Evolutionary conservation across 805 yeast genomes (phyloP).

Genomic region (Suhomyces tanzawaensis): DNA sequence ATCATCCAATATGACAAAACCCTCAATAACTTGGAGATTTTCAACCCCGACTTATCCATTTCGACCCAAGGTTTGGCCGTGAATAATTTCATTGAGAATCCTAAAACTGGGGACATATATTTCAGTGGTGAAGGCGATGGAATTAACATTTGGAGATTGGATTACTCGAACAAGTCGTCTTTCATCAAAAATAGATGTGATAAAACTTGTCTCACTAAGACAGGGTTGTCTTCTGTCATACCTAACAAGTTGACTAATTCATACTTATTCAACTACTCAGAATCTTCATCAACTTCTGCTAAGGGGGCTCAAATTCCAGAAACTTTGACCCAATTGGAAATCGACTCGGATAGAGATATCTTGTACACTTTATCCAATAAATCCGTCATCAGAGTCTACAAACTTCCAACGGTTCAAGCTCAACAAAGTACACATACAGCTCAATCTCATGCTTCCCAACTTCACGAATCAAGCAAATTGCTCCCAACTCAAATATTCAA

Average conservation of each 20-base stretch:
- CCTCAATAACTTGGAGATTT: slow-evolving; percentile 57
- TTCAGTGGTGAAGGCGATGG: slow-evolving; percentile 82
- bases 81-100: slow-evolving; percentile 56
- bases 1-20: slow-evolving; percentile 58
- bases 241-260: slow-evolving; percentile 37
- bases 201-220: slow-evolving; percentile 76
- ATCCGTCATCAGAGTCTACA: slow-evolving; percentile 79
- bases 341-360: slow-evolving; percentile 76
- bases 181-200: slow-evolving; percentile 85
- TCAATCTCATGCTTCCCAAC: slow-evolving; percentile 25
- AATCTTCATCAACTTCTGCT: slow-evolving; percentile 12
- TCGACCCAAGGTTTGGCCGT: slow-evolving; percentile 77
- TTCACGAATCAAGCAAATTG: slow-evolving; percentile 34
- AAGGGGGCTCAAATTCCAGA: slow-evolving; percentile 43
- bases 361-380: slow-evolving; percentile 79
- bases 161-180: slow-evolving; percentile 76
- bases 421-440: background rate
- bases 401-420: slow-evolving; percentile 35
- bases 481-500: slow-evolving; percentile 47
- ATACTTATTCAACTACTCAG: slow-evolving; percentile 26
- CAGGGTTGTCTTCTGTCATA: slow-evolving; percentile 44
- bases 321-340: slow-evolving; percentile 56
- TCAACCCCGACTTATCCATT: slow-evolving; percentile 79
- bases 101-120: slow-evolving; percentile 72
- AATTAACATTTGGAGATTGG: slow-evolving; percentile 79